These are phyloP conservation scores for Poa annua DNA, from an alignment of 176 grass and related monocot species.

Conservation along the genomic window DNA sequence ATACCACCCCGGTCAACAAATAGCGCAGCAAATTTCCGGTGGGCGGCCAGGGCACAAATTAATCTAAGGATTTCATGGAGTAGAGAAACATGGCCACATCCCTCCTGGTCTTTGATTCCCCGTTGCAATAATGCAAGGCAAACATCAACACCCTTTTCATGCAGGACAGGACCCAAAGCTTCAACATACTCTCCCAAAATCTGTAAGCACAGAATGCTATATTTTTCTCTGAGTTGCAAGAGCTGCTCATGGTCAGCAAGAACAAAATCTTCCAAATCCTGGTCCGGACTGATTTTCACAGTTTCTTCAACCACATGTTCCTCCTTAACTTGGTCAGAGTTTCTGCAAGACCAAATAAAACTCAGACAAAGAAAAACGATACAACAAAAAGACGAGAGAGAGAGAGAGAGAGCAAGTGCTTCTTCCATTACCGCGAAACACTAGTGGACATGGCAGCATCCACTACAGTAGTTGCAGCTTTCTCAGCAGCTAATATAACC, in stretches of 20 bases:
- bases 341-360: conserved; percentile 43
- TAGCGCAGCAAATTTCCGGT: conserved; percentile 88
- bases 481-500: conserved; percentile 63
- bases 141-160: conserved; percentile 98
- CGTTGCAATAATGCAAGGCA: conserved; percentile 82
- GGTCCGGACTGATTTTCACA: conserved; percentile 57
- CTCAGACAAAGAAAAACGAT: neutral
- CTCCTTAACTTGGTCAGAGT: conserved; percentile 49
- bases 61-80: conserved; percentile 86
- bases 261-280: conserved; percentile 74
- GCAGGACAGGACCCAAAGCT: conserved; percentile 93
- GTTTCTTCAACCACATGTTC: conserved; percentile 48
- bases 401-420: neutral
- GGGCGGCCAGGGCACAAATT: conserved; percentile 86
- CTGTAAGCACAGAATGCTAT: conserved; percentile 88
- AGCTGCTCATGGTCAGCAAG: conserved; percentile 68
- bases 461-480: conserved; percentile 85
- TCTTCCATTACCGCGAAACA: conserved; percentile 69
- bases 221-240: conserved; percentile 79
- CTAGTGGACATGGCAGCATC: conserved; percentile 92
- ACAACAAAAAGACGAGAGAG: neutral
- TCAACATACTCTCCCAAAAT: conserved; percentile 96
- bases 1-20: conserved; percentile 98
- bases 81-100: conserved; percentile 49
- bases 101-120: conserved; percentile 65